Conservation (phyloP, 768 basidiomycete species). For the Suillus cothurnatus region DNA sequence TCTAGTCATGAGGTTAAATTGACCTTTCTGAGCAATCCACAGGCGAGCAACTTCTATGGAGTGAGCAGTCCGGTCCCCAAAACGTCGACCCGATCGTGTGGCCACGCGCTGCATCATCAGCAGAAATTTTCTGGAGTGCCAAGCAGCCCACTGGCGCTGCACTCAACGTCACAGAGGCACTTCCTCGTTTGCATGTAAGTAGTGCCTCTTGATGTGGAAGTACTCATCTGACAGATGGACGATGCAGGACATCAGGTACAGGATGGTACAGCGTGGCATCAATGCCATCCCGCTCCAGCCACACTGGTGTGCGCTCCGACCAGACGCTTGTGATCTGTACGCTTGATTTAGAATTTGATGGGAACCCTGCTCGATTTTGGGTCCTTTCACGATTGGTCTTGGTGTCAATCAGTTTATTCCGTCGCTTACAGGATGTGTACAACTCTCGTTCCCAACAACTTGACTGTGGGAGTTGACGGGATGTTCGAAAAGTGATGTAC, state of each 20-base stretch:
- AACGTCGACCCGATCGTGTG: conserved; percentile 71
- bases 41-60: conserved; percentile 73
- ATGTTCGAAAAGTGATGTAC: background rate
- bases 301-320: conserved; percentile 69
- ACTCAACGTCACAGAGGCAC: conserved; percentile 46
- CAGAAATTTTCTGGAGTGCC: conserved; percentile 81
- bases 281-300: conserved; percentile 66
- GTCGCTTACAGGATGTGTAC: background rate
- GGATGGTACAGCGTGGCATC: conserved; percentile 64
- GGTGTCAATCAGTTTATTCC: background rate
- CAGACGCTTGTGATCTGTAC: conserved; percentile 54
- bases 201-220: conserved; percentile 21
- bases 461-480: background rate
- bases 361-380: background rate
- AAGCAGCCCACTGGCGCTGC: conserved; percentile 26
- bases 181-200: conserved; percentile 61
- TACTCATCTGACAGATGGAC: background rate
- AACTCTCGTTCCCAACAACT: background rate
- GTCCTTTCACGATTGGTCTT: background rate
- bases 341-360: conserved; percentile 17
- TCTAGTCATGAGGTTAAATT: background rate
- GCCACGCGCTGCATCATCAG: conserved; percentile 72
- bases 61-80: conserved; percentile 69
- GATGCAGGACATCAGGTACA: conserved; percentile 42
- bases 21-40: background rate